Evolutionary conservation across 805 yeast genomes (phyloP).

Genomic region (Saccharomycopsis selenospora): DNA sequence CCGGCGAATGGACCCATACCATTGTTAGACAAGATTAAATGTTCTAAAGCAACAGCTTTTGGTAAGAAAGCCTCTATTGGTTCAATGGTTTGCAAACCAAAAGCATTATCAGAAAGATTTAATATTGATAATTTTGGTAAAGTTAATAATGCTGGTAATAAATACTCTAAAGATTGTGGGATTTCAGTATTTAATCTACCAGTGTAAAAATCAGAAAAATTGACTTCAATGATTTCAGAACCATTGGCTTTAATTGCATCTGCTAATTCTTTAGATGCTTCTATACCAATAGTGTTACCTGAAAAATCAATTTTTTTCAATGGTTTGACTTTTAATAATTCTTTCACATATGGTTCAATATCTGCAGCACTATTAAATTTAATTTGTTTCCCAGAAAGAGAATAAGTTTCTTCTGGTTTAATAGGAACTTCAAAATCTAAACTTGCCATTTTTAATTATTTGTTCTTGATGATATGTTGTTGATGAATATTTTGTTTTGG

Average conservation of each 20-base stretch:
- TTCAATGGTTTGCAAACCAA: conserved; percentile 91
- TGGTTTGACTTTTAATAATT: conserved; percentile 36
- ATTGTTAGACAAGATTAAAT: conserved; percentile 83
- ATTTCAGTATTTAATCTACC: conserved; percentile 94
- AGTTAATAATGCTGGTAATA: conserved; percentile 66
- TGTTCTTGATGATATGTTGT: no score
- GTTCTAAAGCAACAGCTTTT: conserved; percentile 72
- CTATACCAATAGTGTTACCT: conserved; percentile 93
- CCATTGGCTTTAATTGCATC: conserved; percentile 37
- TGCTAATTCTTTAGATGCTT: conserved; percentile 70
- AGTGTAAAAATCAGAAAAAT: conserved; percentile 89
- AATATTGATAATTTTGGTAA: conserved; percentile 65
- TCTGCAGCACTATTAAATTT: conserved; percentile 71
- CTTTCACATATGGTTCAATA: conserved; percentile 60
- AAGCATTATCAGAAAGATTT: conserved; percentile 90
- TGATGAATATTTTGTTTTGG: no score
- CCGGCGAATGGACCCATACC: conserved; percentile 99
- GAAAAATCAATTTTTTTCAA: conserved; percentile 63
- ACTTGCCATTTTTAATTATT: conserved; percentile 37
- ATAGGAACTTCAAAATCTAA: conserved; percentile 36
- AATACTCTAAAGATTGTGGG: conserved; percentile 66
- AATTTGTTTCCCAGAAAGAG: conserved; percentile 66
- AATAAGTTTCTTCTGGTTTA: conserved; percentile 41
- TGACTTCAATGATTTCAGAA: conserved; percentile 49
- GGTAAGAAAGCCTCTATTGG: conserved; percentile 75